phyloP scores from a whole-genome alignment of 305 asterid species.

The Rubia peregrina region DNA sequence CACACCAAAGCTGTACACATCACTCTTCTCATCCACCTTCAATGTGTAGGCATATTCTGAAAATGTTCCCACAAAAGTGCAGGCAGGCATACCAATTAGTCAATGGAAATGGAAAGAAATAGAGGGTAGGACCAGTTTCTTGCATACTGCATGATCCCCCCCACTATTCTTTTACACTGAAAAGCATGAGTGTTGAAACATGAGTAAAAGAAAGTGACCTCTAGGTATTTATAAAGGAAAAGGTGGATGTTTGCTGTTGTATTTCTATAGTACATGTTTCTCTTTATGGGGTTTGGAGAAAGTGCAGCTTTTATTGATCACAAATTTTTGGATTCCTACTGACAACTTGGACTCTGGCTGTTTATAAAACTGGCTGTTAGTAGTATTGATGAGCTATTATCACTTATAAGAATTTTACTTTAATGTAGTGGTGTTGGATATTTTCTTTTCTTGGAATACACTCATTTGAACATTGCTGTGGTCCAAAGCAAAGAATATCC shows the following conservation, averaged over 20 bases:
- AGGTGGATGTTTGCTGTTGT: slow-evolving; percentile 11
- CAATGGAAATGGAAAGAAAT: not conserved
- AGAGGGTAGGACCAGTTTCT: not conserved
- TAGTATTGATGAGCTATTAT: not conserved
- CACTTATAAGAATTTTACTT: slow-evolving; percentile 10
- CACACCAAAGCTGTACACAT: slow-evolving; percentile 44
- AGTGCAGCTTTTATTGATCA: slow-evolving; percentile 13
- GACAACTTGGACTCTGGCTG: slow-evolving; percentile 3
- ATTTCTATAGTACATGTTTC: slow-evolving; percentile 3
- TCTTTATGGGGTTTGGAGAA: slow-evolving; percentile 19
- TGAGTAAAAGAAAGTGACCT: slow-evolving; percentile 8
- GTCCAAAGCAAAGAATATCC: slow-evolving; percentile 6
- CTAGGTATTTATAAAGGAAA: slow-evolving; percentile 11
- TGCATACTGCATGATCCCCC: not conserved
- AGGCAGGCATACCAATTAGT: not conserved
- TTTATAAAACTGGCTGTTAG: slow-evolving; percentile 8
- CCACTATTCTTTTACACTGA: slow-evolving; percentile 13
- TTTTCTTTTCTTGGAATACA: slow-evolving; percentile 14
- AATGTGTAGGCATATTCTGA: slow-evolving; percentile 43
- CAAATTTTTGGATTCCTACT: slow-evolving; percentile 13
- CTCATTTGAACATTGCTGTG: not conserved
- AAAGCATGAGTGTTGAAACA: slow-evolving; percentile 10
- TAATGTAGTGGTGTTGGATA: slow-evolving; percentile 11
- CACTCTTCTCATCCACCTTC: slow-evolving; percentile 45
- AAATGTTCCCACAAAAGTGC: not conserved